Conservation (phyloP, 176 grass and related monocot genomes). For the Canna indica region DNA sequence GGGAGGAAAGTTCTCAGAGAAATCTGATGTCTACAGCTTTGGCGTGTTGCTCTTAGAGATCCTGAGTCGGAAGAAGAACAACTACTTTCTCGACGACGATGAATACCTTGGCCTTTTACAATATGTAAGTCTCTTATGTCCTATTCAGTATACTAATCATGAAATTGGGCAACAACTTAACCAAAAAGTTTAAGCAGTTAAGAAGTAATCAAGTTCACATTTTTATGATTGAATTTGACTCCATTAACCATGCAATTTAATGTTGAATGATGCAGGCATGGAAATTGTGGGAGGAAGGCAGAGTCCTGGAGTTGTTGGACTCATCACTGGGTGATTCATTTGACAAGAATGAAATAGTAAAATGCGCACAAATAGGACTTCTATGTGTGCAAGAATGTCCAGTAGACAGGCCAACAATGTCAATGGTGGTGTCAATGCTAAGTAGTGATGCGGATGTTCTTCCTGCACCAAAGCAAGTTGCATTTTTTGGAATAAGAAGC, state of each 20-base stretch:
- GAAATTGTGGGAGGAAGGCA: slow-evolving; percentile 5
- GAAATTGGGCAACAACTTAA: too few species aligned
- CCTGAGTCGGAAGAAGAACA: slow-evolving; percentile 8
- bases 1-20: slow-evolving; percentile 10
- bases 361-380: background rate
- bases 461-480: background rate
- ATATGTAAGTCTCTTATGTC: background rate
- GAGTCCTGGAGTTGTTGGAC: slow-evolving; percentile 2
- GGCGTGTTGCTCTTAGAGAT: slow-evolving; percentile 15
- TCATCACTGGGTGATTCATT: background rate
- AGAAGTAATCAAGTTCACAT: too few species aligned
- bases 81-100: background rate
- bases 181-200: too few species aligned
- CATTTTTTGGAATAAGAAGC: background rate
- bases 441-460: background rate
- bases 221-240: too few species aligned
- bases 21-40: slow-evolving; percentile 25
- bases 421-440: slow-evolving; percentile 1
- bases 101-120: background rate
- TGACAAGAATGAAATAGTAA: background rate
- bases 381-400: slow-evolving; percentile 11
- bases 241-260: too few species aligned
- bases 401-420: slow-evolving; percentile 13
- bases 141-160: too few species aligned
- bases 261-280: slow-evolving; percentile 18